Evolutionary conservation across 768 basidiomycete genomes (phyloP).

Genomic region (Asterophora lycoperdoides): DNA sequence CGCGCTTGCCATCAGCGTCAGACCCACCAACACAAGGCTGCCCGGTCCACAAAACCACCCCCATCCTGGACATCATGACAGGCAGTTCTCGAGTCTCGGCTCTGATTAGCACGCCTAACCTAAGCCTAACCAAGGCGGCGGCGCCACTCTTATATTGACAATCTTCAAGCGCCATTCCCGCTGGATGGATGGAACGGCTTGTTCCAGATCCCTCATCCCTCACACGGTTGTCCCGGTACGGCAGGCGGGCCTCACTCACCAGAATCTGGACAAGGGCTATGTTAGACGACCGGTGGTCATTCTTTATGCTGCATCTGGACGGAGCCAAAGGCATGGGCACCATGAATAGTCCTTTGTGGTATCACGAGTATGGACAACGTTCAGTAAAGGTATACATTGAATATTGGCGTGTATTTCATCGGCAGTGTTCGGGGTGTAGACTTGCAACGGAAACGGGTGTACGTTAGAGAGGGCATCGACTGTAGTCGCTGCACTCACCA

Average conservation of each 20-base stretch:
- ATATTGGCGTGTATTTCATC: too few relatives aligned
- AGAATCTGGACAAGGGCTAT: slow-evolving; percentile 18
- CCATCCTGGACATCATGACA: too few relatives aligned
- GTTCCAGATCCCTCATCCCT: slow-evolving; percentile 29
- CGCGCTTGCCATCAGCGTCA: background rate
- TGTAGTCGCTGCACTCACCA: too few relatives aligned
- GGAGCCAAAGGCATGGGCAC: too few relatives aligned
- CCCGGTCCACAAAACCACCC: background rate
- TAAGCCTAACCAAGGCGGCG: too few relatives aligned
- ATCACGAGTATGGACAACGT: too few relatives aligned
- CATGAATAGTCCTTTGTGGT: too few relatives aligned
- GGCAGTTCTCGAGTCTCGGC: background rate
- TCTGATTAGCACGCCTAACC: background rate
- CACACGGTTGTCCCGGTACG: slow-evolving; percentile 11
- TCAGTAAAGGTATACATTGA: too few relatives aligned
- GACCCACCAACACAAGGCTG: background rate
- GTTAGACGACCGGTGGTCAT: slow-evolving; percentile 37
- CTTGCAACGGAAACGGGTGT: too few relatives aligned
- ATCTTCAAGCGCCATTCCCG: slow-evolving; percentile 21
- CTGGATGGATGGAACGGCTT: slow-evolving; percentile 35
- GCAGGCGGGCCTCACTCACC: slow-evolving; percentile 1
- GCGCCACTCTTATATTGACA: slow-evolving; percentile 5
- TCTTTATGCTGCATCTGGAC: slow-evolving; percentile 31
- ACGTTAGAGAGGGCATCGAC: too few relatives aligned
- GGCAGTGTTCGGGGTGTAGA: too few relatives aligned